Conservation (phyloP, 164 flowering plant genomes). For the Piper betle region DNA sequence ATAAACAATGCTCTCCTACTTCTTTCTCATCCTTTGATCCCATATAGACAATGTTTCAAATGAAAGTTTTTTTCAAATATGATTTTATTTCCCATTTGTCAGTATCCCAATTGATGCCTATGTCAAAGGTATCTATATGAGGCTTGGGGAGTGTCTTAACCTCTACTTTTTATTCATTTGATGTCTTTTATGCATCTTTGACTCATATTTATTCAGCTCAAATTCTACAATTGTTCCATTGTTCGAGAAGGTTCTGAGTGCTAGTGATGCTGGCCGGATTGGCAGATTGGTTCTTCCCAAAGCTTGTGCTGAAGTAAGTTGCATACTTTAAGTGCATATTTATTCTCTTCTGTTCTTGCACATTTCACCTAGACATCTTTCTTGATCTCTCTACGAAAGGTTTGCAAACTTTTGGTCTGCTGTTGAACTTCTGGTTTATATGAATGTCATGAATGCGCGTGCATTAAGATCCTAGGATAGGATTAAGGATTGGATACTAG, state of each 20-base stretch:
- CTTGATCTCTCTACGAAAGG: neutral
- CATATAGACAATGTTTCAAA: no score
- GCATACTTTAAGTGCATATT: neutral
- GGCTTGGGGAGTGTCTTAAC: no score
- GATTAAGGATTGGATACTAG: neutral
- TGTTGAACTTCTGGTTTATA: neutral
- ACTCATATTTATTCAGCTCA: constrained; percentile 34
- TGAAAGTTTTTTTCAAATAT: no score
- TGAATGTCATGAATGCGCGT: neutral
- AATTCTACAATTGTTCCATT: constrained; percentile 83
- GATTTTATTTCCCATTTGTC: no score
- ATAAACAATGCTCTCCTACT: no score
- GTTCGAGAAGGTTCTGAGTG: constrained; percentile 96
- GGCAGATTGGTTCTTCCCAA: constrained; percentile 97
- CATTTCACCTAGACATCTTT: neutral
- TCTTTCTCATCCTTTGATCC: no score
- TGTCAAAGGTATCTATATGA: no score
- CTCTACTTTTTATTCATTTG: neutral
- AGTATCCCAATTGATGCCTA: no score
- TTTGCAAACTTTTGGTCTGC: neutral
- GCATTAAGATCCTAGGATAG: neutral
- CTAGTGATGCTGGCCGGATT: constrained; percentile 99
- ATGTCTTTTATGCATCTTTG: constrained; percentile 20
- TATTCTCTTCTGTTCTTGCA: neutral
- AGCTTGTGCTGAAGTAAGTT: constrained; percentile 95